Percentiles rank a stretch among this genome's conserved stretches.
These are phyloP conservation scores for Bimuria novae-zelandiae DNA, from an alignment of 2,329 filamentous ascomycete species.

Conservation along the genomic window DNA sequence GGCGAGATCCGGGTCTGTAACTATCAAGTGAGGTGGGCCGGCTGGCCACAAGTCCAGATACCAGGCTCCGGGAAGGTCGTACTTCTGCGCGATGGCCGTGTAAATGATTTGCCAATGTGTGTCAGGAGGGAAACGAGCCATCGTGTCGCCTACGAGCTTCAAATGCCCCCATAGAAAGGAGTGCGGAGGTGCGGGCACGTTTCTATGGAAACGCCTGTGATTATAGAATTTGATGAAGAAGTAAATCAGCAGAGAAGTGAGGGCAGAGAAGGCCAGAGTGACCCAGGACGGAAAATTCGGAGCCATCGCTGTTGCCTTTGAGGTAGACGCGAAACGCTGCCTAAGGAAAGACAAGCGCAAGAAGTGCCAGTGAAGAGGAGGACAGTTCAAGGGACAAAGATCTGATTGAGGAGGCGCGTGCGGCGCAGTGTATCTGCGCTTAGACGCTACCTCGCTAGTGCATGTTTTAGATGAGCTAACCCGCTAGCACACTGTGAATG, in stretches of 20 bases:
- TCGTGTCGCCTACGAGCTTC: conserved; percentile 43
- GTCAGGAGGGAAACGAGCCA: conserved; percentile 38
- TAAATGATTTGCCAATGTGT: conserved; percentile 44
- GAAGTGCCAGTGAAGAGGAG: too few relatives aligned
- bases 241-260: conserved; percentile 23
- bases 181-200: conserved; percentile 48
- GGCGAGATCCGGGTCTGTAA: conserved; percentile 46
- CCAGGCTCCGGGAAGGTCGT: conserved; percentile 44
- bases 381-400: too few relatives aligned
- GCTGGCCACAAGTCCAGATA: conserved; percentile 55
- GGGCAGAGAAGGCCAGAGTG: conserved; percentile 12
- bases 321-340: too few relatives aligned
- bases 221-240: conserved; percentile 23
- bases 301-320: conserved; percentile 6
- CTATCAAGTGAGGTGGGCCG: conserved; percentile 32
- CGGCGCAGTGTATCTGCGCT: too few relatives aligned
- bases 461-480: too few relatives aligned
- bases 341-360: too few relatives aligned
- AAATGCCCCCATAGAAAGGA: conserved; percentile 49
- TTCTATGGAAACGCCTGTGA: conserved; percentile 28
- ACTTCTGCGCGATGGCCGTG: conserved; percentile 42
- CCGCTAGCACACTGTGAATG: too few relatives aligned
- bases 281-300: conserved; percentile 18
- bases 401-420: too few relatives aligned
- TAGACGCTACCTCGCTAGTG: too few relatives aligned